Evolutionary conservation across 345 rosid species (phyloP).

Genomic region (Anacardium occidentale): DNA sequence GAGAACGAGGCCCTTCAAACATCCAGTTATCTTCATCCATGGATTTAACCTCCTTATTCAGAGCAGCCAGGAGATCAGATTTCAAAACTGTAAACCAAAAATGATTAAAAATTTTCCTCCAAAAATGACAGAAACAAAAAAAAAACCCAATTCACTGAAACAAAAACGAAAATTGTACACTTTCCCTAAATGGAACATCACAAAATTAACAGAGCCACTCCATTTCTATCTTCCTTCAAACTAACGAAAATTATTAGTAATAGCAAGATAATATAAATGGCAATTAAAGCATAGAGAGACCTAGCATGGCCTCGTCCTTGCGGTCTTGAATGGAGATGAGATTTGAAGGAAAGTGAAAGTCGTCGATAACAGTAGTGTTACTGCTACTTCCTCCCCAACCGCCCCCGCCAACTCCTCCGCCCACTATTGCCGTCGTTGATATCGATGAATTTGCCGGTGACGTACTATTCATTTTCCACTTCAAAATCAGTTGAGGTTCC

Average conservation of each 20-base stretch:
- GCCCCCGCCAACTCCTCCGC: conserved; percentile 45
- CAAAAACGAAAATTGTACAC: too few relatives aligned
- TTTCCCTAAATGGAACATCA: too few relatives aligned
- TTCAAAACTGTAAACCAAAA: conserved; percentile 47
- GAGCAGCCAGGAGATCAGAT: neutral
- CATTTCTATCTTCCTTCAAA: too few relatives aligned
- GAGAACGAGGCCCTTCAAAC: conserved; percentile 89
- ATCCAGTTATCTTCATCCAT: conserved; percentile 94
- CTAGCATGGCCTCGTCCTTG: conserved; percentile 61
- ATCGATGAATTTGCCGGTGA: conserved; percentile 73
- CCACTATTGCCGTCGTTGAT: conserved; percentile 66
- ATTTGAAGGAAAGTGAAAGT: conserved; percentile 60
- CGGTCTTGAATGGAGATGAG: conserved; percentile 63
- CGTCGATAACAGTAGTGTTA: conserved; percentile 54
- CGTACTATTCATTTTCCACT: conserved; percentile 50
- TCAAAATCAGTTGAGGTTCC: neutral
- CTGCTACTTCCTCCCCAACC: conserved; percentile 66
- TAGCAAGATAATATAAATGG: too few relatives aligned
- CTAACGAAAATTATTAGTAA: too few relatives aligned
- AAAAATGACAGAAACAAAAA: neutral
- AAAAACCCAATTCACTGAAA: neutral
- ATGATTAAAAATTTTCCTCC: neutral
- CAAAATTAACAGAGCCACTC: too few relatives aligned
- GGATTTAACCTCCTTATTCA: conserved; percentile 34
- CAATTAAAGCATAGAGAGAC: conserved; percentile 22